Evolutionary conservation across 2,329 filamentous ascomycete species (phyloP), one percentile per base, ranked within the genome.

Genomic region (Fonsecaea multimorphosa): DNA sequence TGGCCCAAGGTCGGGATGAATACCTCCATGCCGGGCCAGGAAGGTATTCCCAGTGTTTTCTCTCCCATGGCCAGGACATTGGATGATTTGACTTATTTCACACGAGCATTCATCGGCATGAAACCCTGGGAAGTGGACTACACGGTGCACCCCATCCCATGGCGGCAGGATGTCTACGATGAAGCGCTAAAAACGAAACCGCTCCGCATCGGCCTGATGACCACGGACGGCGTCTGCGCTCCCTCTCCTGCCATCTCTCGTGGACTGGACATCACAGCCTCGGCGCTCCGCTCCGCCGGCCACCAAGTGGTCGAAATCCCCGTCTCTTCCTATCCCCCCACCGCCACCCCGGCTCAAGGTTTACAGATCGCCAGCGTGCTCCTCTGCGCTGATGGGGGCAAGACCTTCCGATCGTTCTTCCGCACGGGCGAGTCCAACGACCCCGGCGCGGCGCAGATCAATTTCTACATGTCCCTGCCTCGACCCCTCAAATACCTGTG

Each of bases 11-110:
- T 87, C 49, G 92, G 92, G 9, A 88, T 92, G 75, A 86, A 86
- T 67, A 97, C 93, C 0, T 93, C 90, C 72, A 97, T 97, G 92
- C 88, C 91, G 0, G 94, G 94, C 0, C 93, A 97, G 76, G 94
- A 97, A 75, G 93, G 93, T 0, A 88, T 97, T 34, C 88, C 92
- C 0, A 91, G 90, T 69, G 92, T 97, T 22, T 97, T 93, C 79
- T 94, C 91, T 64, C 93, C 93, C 4, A 97, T 98, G 94, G 87
- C 93, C 2, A 86, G 93, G 60, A 97, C 93, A 0, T 79, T 97
- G 65, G 86, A 88, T 68, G 93, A 97, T 74, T 80, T 97, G 67
- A 85, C 85, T 0, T 97, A 96, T 79, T 97, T 97, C 77, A 91
- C 91, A 2, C 87, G 88, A 59, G 86, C 87, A 7, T 81, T 97